Conservation (phyloP, 1,139 yeast species). For the Geotrichum klebahnii region DNA sequence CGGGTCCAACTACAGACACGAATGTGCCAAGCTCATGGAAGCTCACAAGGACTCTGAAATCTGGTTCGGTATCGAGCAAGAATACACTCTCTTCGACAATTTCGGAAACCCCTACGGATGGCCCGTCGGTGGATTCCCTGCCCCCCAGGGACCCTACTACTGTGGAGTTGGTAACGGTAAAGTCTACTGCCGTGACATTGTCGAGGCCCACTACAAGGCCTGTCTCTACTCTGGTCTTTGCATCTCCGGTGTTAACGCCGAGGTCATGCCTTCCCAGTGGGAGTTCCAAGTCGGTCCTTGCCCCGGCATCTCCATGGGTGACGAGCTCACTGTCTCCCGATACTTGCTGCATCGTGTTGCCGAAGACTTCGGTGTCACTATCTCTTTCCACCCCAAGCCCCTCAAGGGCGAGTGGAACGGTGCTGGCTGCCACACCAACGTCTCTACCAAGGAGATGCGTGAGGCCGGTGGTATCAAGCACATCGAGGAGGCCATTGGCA, state of each 20-base stretch:
- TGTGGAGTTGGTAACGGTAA: slow-evolving; percentile 99
- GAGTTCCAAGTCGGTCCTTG: slow-evolving; percentile 99
- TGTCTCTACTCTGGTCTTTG: slow-evolving; percentile 86
- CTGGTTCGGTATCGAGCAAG: slow-evolving; percentile 99
- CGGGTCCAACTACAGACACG: slow-evolving; percentile 96
- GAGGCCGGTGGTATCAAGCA: slow-evolving; percentile 90
- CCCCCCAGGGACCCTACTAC: slow-evolving; percentile 99
- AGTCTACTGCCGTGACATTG: slow-evolving; percentile 95
- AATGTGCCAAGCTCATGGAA: slow-evolving; percentile 91
- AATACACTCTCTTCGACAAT: slow-evolving; percentile 92
- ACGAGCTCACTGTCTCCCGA: slow-evolving; percentile 93
- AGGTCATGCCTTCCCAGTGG: slow-evolving; percentile 99
- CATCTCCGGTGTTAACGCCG: slow-evolving; percentile 96
- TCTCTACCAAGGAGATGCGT: slow-evolving; percentile 89
- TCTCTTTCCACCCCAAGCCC: slow-evolving; percentile 98
- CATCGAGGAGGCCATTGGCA: slow-evolving; percentile 88
- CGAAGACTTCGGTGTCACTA: slow-evolving; percentile 97
- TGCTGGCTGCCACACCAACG: slow-evolving; percentile 99
- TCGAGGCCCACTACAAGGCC: slow-evolving; percentile 98
- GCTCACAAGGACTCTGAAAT: slow-evolving; percentile 81
- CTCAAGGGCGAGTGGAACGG: slow-evolving; percentile 99
- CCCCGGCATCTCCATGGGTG: slow-evolving; percentile 93
- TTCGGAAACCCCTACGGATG: slow-evolving; percentile 90
- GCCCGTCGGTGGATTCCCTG: slow-evolving; percentile 99
- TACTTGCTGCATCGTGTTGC: slow-evolving; percentile 90